These are phyloP conservation scores for Eutypa lata DNA, from an alignment of 2,329 filamentous ascomycete species.

Conservation along the genomic window DNA sequence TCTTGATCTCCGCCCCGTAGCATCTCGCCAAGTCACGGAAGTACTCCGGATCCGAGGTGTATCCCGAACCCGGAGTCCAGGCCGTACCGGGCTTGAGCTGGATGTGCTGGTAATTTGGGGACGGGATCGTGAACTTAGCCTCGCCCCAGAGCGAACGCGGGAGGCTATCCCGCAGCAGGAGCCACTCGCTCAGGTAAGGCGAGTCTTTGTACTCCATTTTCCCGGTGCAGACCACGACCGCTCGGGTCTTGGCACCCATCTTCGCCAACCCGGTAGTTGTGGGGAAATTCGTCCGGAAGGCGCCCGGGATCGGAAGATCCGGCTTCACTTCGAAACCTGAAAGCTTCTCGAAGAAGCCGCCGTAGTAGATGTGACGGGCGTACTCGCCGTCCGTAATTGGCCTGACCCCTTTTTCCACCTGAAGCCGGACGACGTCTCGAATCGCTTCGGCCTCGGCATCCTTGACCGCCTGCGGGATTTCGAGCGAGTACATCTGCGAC, in stretches of 20 bases:
- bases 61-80: slow-evolving; percentile 43
- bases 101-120: slow-evolving; percentile 64
- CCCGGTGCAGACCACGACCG: slow-evolving; percentile 32
- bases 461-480: slow-evolving; percentile 33
- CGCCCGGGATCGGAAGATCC: slow-evolving; percentile 60
- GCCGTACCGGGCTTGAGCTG: slow-evolving; percentile 52
- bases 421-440: slow-evolving; percentile 61
- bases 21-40: slow-evolving; percentile 52
- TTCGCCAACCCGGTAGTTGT: slow-evolving; percentile 34
- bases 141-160: slow-evolving; percentile 55
- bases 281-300: slow-evolving; percentile 52
- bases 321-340: slow-evolving; percentile 45
- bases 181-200: slow-evolving; percentile 30
- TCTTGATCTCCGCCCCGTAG: slow-evolving; percentile 48
- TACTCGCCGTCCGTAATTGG: slow-evolving; percentile 71
- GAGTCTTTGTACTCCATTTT: slow-evolving; percentile 40
- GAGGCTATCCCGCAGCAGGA: slow-evolving; percentile 37
- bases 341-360: slow-evolving; percentile 47
- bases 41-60: slow-evolving; percentile 48
- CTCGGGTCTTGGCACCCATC: slow-evolving; percentile 30
- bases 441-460: slow-evolving; percentile 61
- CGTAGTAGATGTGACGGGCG: slow-evolving; percentile 47
- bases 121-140: slow-evolving; percentile 61
- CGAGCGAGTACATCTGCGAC: slow-evolving; percentile 27
- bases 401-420: slow-evolving; percentile 60